Base-by-base conservation (phyloP, 768 basidiomycete species). In the Butyriboletus loyo region DNA sequence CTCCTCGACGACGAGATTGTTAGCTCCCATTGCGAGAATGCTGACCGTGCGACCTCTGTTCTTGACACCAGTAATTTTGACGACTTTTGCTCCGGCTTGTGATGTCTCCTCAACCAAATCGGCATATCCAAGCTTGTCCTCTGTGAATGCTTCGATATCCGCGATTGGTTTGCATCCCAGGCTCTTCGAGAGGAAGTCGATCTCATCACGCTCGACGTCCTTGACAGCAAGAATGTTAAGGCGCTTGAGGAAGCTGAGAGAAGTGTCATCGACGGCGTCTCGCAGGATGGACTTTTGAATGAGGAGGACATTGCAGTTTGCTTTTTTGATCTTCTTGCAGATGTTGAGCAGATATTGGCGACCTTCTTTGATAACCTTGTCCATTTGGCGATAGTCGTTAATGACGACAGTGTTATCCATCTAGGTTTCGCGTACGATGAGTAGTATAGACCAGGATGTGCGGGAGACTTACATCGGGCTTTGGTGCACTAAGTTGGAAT, bases 391-490 rank as follows among this genome's bases (percentile, higher is more conserved):
- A 75, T 99, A 99, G 73, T 99, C 96, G 58, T 96, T 98, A 62
- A 99, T 98, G 46, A 98, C 89, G 39, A 99, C 94, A 5, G 96
- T 98, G 77, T 99, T 98, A 73, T 99, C 97, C 96, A 99, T 99
- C 95, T 98, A 61, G 10, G 37, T 53, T 30, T 44, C 19, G 30
- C 19, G 56, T 25, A 47, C 21, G 32, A 11, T 46, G 28, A 49
- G 21, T 13, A 21, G n/a, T 7, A 40, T 27, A 34, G 37, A 17
- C 31, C 30, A 3, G 9, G 24, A 42, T 36, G 17, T 28, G 30
- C 4, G 17, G 22, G 9, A 37, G 9, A 72, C 89, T 55, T 68
- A 96, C 95, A 65, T 99, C 97, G 3, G 97, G 96, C 72, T 99
- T 99, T 7, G 97, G 97, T 36, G 93, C 90, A 59, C 89, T 92